Base-by-base conservation (phyloP, 192 early-diverging fungal genomes). In the Umbelopsis vinacea region DNA sequence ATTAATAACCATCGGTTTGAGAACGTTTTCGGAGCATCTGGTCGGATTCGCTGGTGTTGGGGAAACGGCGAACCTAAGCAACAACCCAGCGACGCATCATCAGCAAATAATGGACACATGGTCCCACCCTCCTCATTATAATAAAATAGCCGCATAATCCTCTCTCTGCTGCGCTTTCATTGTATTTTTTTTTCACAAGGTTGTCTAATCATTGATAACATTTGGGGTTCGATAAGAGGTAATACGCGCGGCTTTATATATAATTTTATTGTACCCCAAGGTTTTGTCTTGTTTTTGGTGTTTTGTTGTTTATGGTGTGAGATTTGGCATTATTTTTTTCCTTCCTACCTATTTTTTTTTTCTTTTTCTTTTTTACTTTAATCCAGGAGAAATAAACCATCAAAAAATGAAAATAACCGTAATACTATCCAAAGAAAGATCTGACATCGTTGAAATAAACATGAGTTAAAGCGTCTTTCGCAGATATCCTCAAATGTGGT, bases 381-480 rank as follows among this genome's bases (percentile, higher is more conserved):
- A 50, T 50, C 48, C 48, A 50, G 48, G 48, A 63, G 33, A 38
- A 63, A 63, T 19, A 37, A 37, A 37, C 7, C 4, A 9, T 10
- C 6, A 9, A 21, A 54, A 54, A 9, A n/a, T n/a, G n/a, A n/a
- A n/a, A n/a, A n/a, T n/a, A n/a, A 63, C 7, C 26, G 57, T 11
- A 26, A 37, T 63, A 63, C 33, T 63, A 63, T 38, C 57, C 57
- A 63, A 63, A 63, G 52, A 70, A 70, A 37, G 68, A 70, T 52
- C 67, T 29, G 29, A 81, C 57, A n/a, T 91, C 86, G 35, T 82
- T 76, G 72, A 89, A 90, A 72, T 88, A 90, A 60, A 79, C 69
- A 81, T 91, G 89, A 54, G 79, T 81, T 24, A 91, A 69, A 10
- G 89, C 89, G 45, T 91, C 87, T 71, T 88, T 87, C 29, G 88